A percentile compares a stretch with the other conserved stretches of the same genome.
phyloP scores from a whole-genome alignment of 2,329 filamentous ascomycete species.

The Phyllachora maydis region DNA sequence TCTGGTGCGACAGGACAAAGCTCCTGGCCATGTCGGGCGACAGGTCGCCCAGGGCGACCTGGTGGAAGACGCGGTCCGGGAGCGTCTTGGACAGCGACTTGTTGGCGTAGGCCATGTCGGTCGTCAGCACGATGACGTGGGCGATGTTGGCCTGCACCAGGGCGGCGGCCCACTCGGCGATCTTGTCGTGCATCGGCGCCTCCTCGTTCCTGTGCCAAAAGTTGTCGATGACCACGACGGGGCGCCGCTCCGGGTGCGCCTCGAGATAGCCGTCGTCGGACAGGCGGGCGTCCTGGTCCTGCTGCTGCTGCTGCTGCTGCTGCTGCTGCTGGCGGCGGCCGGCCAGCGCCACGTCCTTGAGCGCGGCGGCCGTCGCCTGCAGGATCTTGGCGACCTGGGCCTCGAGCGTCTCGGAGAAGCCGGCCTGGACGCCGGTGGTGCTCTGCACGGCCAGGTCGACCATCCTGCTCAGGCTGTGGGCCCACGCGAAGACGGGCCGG shows the following conservation, averaged over 20 bases:
- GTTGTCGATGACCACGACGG: slow-evolving; percentile 80
- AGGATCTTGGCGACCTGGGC: slow-evolving; percentile 78
- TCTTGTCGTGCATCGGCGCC: slow-evolving; percentile 48
- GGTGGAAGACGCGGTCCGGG: slow-evolving; percentile 77
- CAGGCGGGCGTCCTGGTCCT: slow-evolving; percentile 53
- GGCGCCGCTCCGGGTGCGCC: slow-evolving; percentile 63
- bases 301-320: too few relatives aligned
- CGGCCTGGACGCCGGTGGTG: slow-evolving; percentile 83
- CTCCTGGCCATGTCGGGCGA: slow-evolving; percentile 71
- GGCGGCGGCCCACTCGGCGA: slow-evolving; percentile 76
- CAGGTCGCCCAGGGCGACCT: slow-evolving; percentile 70
- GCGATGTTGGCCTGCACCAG: slow-evolving; percentile 75
- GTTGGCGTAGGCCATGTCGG: slow-evolving; percentile 69
- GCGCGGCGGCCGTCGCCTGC: slow-evolving; percentile 59
- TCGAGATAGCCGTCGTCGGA: slow-evolving; percentile 78
- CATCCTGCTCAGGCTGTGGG: slow-evolving; percentile 84
- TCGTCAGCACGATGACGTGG: slow-evolving; percentile 87
- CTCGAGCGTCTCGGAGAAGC: slow-evolving; percentile 84
- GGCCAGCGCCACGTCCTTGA: slow-evolving; percentile 58
- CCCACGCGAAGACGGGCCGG: slow-evolving; percentile 84
- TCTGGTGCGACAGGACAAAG: slow-evolving; percentile 59
- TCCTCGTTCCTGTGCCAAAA: slow-evolving; percentile 66
- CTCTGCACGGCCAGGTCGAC: slow-evolving; percentile 84
- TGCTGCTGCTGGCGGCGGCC: slow-evolving; percentile 44
- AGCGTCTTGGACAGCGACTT: slow-evolving; percentile 75